Evolutionary conservation across 768 basidiomycete species (phyloP), one percentile per base, ranked within the genome.

Genomic region (Nidula microcarpa): DNA sequence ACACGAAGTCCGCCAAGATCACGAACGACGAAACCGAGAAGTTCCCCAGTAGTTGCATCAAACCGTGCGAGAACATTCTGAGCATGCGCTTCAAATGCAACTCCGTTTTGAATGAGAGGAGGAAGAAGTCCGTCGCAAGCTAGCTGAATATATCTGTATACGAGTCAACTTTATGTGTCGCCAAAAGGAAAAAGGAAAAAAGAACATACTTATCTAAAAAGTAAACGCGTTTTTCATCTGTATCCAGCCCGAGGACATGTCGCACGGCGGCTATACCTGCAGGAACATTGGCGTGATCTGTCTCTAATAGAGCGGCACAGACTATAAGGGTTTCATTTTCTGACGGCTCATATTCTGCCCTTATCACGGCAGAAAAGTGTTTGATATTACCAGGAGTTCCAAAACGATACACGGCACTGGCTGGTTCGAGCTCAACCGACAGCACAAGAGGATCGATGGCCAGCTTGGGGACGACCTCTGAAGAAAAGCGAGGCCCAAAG

Each of bases 61-160:
- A 80, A 73, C 17, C 81, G 78, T 36, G 73, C 71, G 6, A 81
- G 73, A 14, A 77, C 70, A 58, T 83, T 84, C 55, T 84, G 82
- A 1, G 81, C 79, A 61, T 84, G 82, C 8, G 80, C 82, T 65
- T 84, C 82, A 49, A 84, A 81, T 6, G 78, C 77, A n/a, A 82
- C 77, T 4, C 81, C 81, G 48, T 84, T 80, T 41, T 75, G 52
- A 11, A 84, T 64, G 37, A 81, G 62, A 4, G 80, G 72, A 9
- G 82, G 81, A 51, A 83, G 64, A 14, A 84, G 65, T 2, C 80
- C 81, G 33, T 73, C 69, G 48, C 80, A 77, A 4, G 78, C 74
- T n/a, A 80, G 63, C 30, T 73, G 68, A 46, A 81, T 68, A 53
- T 82, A 84, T 48, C 82, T 81, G n/a, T n/a, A n/a, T n/a, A n/a